phyloP scores from a whole-genome alignment of 2,329 filamentous ascomycete genomes.

The Alternaria sp. region DNA sequence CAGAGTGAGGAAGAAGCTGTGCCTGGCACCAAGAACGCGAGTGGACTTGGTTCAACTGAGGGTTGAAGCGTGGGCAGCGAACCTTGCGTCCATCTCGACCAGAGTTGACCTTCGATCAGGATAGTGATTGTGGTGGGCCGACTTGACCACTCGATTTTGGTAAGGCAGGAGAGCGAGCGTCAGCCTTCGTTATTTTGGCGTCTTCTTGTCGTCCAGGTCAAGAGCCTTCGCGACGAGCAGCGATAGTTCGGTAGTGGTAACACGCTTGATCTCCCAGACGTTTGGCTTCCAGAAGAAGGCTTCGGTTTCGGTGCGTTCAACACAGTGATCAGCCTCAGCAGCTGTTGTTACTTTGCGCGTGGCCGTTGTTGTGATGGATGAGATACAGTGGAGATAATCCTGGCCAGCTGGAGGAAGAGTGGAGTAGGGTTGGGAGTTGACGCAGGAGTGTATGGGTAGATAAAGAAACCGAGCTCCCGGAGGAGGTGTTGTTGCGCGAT shows the following conservation, averaged over 20 bases:
- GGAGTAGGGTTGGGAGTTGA: not conserved
- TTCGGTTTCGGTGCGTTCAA: not conserved
- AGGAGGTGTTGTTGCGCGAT: not conserved
- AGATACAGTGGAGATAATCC: not conserved
- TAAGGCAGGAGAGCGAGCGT: slow-evolving; percentile 10
- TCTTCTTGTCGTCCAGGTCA: slow-evolving; percentile 2
- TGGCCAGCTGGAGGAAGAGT: not conserved
- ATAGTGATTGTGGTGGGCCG: slow-evolving; percentile 11
- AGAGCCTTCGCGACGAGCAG: slow-evolving; percentile 27
- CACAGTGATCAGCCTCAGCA: not conserved
- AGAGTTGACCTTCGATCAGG: slow-evolving; percentile 18
- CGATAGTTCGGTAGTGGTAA: not conserved
- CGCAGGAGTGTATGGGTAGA: not conserved
- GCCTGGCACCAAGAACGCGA: not conserved
- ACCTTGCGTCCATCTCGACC: slow-evolving; percentile 26
- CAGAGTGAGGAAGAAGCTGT: not conserved
- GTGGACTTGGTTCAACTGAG: not conserved
- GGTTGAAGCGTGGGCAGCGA: slow-evolving; percentile 3
- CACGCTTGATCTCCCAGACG: slow-evolving; percentile 3
- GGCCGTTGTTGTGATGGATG: not conserved
- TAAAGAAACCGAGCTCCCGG: not conserved
- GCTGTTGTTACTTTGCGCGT: slow-evolving; percentile 6
- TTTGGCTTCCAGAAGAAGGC: slow-evolving; percentile 10
- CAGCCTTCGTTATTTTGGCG: slow-evolving; percentile 18
- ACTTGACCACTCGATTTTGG: slow-evolving; percentile 28